Evolutionary conservation across 2,329 filamentous ascomycete species (phyloP), one percentile per base, ranked within the genome.

Genomic region (Seiridium unicorne): DNA sequence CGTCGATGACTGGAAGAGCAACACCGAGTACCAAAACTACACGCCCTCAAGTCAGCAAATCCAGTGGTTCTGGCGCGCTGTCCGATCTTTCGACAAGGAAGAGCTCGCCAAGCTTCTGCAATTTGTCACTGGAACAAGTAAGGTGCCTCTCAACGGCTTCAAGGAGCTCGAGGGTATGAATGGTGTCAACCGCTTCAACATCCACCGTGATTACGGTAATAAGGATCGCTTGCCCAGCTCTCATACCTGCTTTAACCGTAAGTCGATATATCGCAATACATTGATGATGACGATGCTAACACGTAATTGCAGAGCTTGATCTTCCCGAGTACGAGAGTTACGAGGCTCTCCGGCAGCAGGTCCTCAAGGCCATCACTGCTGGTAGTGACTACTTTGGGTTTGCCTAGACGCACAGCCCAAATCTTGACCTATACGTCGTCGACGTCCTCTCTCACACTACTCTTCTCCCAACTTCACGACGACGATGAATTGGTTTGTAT

Each of bases 111-210:
- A 99, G 77, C 81, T 99, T 63, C 84, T 99, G 49, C 95, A 99
- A 72, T 99, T 99, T 74, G 95, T 99, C 66, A 99, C 96, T 1
- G 95, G 95, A 73, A 99, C 96, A 18, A 96, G 91, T 75, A 99
- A 99, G 79, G 96, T 99, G 51, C 95, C 95, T 44, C 87, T 99
- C 55, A 99, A 99, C 69, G 95, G 95, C 10, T 99, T 99, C 84
- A 97, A 97, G 79, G 95, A 99, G 76, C 85, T 99, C 5, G 96
- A 99, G 79, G 96, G 95, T 66, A 99, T 99, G 95, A 98, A 99
- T 72, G 95, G 95, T 44, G 89, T 98, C 74, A 97, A 91, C 76
- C 89, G 92, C 65, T 99, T 99, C 87, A 99, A 98, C 75, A 98
- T 99, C 64, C 95, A 99, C 74, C 92, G 95, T 65, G 95, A 98